These are phyloP conservation scores for Neolentinus lepideus DNA, from an alignment of 1,284 basidiomycete species.

Conservation along the genomic window DNA sequence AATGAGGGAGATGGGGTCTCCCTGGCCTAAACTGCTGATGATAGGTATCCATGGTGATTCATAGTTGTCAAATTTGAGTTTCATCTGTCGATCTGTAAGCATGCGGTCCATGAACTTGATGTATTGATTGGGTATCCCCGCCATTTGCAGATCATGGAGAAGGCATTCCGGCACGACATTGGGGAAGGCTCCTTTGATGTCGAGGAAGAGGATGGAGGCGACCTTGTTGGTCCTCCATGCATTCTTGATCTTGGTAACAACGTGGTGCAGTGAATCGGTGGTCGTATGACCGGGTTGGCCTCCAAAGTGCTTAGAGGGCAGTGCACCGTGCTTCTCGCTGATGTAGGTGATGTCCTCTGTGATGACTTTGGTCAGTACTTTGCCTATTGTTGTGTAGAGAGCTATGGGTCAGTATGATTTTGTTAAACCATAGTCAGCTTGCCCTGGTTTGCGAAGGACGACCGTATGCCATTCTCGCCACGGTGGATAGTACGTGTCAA, in stretches of 20 bases:
- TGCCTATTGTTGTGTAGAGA: slow-evolving; percentile 27
- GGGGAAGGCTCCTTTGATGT: slow-evolving; percentile 33
- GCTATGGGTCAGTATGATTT: slow-evolving; percentile 33
- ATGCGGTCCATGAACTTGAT: slow-evolving; percentile 16
- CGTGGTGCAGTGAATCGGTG: slow-evolving; percentile 27
- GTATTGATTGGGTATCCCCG: slow-evolving; percentile 19
- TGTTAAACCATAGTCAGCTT: slow-evolving; percentile 24
- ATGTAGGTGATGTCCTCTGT: slow-evolving; percentile 17
- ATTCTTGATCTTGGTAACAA: slow-evolving; percentile 22
- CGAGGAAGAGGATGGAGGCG: slow-evolving; percentile 25
- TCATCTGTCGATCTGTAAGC: slow-evolving; percentile 16
- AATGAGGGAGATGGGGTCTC: slow-evolving; percentile 24
- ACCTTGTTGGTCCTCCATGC: slow-evolving; percentile 26
- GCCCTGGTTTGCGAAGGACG: slow-evolving; percentile 31
- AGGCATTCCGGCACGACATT: slow-evolving; percentile 21
- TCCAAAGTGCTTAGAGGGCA: slow-evolving; percentile 26
- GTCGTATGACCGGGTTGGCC: slow-evolving; percentile 26
- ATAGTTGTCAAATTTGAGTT: slow-evolving; percentile 23
- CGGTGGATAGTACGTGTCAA: slow-evolving; percentile 19
- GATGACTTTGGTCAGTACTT: slow-evolving; percentile 22
- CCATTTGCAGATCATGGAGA: slow-evolving; percentile 21
- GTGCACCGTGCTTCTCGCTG: slow-evolving; percentile 14
- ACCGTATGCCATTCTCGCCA: slow-evolving; percentile 27
- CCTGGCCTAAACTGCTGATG: slow-evolving; percentile 24
- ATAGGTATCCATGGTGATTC: slow-evolving; percentile 17